Conservation (phyloP, 345 rosid species). For the Acer negundo region DNA sequence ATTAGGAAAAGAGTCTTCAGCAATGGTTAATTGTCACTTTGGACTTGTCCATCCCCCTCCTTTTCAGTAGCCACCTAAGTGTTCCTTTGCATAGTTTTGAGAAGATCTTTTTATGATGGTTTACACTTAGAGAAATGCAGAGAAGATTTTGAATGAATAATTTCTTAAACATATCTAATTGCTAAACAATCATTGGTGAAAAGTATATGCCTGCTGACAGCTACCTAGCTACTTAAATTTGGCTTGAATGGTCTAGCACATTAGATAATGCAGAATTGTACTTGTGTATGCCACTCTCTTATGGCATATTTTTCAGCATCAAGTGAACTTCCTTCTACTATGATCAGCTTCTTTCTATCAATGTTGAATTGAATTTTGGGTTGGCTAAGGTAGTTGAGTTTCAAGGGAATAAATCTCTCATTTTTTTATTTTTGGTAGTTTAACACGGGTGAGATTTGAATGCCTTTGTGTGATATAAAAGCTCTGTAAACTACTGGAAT, state of each 20-base stretch:
- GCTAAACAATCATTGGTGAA: neutral
- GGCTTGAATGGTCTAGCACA: neutral
- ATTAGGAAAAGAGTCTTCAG: neutral
- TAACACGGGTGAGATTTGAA: neutral
- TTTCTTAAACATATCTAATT: neutral
- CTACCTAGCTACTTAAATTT: neutral
- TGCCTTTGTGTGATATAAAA: neutral
- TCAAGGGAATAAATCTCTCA: neutral
- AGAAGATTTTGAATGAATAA: constrained; percentile 4
- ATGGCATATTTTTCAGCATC: neutral
- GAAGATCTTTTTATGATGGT: neutral
- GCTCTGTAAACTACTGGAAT: neutral
- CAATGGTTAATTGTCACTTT: neutral
- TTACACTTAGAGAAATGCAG: neutral
- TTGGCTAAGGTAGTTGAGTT: neutral
- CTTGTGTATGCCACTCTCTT: neutral
- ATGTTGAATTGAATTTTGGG: neutral
- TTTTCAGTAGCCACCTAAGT: neutral
- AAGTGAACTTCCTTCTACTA: neutral
- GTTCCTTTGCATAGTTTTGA: neutral
- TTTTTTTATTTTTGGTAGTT: neutral
- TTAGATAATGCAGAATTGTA: neutral
- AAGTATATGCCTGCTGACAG: neutral
- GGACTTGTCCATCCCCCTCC: neutral
- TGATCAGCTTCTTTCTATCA: neutral